A percentile compares a stretch with the other conserved stretches of the same genome.
These are phyloP conservation scores for Saussurea involucrata DNA, from an alignment of 129 eudicot species.

Conservation along the genomic window DNA sequence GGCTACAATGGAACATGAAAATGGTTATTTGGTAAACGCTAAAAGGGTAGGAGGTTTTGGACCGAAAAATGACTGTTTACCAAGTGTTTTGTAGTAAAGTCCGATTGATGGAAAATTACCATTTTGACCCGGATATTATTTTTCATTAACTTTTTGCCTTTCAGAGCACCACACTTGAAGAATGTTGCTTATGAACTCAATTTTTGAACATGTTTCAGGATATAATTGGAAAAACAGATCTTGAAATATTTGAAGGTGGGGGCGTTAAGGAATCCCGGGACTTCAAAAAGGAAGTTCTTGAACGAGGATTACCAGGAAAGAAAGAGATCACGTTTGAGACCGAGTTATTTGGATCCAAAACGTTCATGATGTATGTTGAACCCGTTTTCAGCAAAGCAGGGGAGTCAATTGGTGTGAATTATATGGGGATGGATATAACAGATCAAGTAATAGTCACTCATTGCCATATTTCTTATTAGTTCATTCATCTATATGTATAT, in stretches of 20 bases:
- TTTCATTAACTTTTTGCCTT: no score
- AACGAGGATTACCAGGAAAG: constrained; percentile 62
- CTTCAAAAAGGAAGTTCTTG: constrained; percentile 74
- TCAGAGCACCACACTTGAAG: no score
- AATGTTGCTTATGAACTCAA: neutral
- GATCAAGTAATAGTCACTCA: constrained; percentile 52
- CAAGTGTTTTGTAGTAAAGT: no score
- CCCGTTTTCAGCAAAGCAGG: constrained; percentile 76
- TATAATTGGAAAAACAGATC: constrained; percentile 77
- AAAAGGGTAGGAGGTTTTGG: no score
- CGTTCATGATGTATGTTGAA: constrained; percentile 66
- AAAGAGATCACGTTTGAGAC: constrained; percentile 75
- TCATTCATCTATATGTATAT: no score
- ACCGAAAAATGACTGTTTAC: no score
- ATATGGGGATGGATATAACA: constrained; percentile 80
- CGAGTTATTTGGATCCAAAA: constrained; percentile 62
- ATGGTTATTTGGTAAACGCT: no score
- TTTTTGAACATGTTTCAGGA: constrained; percentile 53
- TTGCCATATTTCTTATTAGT: neutral
- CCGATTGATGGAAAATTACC: no score
- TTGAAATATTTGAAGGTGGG: constrained; percentile 65
- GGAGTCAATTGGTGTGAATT: constrained; percentile 70
- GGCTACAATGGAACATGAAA: no score
- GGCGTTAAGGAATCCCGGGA: constrained; percentile 81
- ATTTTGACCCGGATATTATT: no score